Conservation (phyloP, 768 basidiomycete species). For the Multifurca ochricompacta region DNA sequence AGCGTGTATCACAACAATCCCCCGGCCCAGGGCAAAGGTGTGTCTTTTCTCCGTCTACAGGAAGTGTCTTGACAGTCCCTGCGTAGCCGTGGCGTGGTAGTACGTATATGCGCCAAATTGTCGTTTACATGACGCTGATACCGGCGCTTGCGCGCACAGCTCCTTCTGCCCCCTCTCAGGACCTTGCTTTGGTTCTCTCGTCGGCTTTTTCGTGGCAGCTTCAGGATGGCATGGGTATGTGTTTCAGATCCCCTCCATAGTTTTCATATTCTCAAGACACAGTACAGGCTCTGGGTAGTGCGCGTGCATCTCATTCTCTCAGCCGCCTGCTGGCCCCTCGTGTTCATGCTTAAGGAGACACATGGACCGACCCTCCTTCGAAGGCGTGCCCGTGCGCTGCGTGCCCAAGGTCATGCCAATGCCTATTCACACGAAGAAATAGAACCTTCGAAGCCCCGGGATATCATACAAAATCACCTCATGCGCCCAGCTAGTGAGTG, state of each 20-base stretch:
- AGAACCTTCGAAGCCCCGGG: conserved; percentile 6
- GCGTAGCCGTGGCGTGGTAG: conserved; percentile 6
- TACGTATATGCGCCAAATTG: background rate
- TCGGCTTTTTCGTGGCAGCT: conserved; percentile 24
- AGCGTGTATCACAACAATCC: conserved; percentile 18
- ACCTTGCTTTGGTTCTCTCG: conserved; percentile 20
- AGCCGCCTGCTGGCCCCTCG: conserved; percentile 18
- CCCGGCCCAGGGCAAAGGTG: conserved; percentile 10
- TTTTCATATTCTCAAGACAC: background rate
- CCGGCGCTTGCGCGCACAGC: background rate
- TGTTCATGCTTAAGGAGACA: conserved; percentile 21
- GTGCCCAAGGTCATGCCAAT: conserved; percentile 13
- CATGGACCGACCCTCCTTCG: conserved; percentile 22
- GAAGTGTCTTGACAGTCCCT: background rate
- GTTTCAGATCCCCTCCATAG: background rate
- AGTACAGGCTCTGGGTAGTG: conserved; percentile 22
- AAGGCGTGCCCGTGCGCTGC: conserved; percentile 15
- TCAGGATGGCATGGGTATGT: conserved; percentile 10
- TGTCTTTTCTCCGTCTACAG: background rate
- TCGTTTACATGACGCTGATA: background rate
- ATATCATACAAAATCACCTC: conserved; percentile 17
- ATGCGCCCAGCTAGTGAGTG: conserved; percentile 19
- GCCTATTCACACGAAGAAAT: conserved; percentile 20
- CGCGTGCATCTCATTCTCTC: conserved; percentile 21
- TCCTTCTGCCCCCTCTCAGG: conserved; percentile 19